These are phyloP conservation scores for Solanum pennellii DNA, from an alignment of 257 asterid species.

Conservation along the genomic window DNA sequence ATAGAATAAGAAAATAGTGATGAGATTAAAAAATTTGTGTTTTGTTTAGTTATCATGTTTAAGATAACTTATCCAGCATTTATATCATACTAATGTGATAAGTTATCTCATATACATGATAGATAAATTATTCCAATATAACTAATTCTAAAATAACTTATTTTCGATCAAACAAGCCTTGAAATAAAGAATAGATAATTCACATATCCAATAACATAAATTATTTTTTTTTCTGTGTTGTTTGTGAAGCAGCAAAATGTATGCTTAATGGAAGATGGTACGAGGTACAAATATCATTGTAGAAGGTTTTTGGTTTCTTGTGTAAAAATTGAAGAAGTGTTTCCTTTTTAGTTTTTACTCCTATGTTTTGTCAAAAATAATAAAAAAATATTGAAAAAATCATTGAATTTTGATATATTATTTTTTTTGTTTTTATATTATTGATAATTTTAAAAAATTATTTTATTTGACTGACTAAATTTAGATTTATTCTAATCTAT, in stretches of 20 bases:
- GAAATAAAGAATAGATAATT: background rate
- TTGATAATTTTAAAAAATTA: fast-evolving
- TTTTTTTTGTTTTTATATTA: fast-evolving
- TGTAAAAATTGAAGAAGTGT: background rate
- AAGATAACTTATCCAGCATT: too few species aligned
- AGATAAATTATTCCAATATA: too few species aligned
- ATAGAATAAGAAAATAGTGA: too few species aligned
- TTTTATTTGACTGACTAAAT: too few species aligned
- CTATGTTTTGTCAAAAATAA: background rate
- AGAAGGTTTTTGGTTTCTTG: background rate
- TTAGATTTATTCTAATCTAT: fast-evolving
- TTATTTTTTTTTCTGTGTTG: background rate
- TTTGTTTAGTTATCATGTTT: too few species aligned
- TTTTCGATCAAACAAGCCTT: too few species aligned
- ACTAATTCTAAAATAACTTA: too few species aligned
- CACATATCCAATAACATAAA: background rate
- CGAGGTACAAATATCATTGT: background rate
- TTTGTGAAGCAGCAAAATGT: background rate
- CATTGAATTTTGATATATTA: too few species aligned
- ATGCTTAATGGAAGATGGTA: background rate
- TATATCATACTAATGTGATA: too few species aligned
- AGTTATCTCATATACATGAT: too few species aligned
- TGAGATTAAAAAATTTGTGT: too few species aligned
- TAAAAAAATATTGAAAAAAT: too few species aligned
- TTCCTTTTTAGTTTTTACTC: background rate